Evolutionary conservation across 768 basidiomycete genomes (phyloP), one percentile per base, ranked within the genome.

Genomic region (Tricholoma hemisulphureum): DNA sequence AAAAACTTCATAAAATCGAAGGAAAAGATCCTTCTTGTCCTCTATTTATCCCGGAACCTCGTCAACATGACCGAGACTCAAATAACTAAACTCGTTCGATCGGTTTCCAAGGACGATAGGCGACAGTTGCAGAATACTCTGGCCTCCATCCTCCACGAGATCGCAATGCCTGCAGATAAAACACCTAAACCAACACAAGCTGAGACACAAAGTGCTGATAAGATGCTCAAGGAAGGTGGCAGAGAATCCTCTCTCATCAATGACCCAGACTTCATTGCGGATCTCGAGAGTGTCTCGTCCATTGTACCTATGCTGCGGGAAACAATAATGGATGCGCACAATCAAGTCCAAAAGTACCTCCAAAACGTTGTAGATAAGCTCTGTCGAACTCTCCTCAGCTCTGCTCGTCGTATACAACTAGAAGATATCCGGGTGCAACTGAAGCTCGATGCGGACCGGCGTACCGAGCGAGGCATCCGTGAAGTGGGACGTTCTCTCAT

Each of bases 1-100:
- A 69, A 18, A 48, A 43, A 8, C 64, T 65, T 55, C 61, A 51
- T 29, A 10, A 34, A 11, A 23, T 62, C 23, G 65, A 45, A 45
- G 43, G 43, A 45, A 45, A 45, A 45, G 21, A 45, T 45, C 20
- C 20, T 45, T 23, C 43, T 45, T 45, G 21, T 23, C 43, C 43
- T 45, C 21, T 45, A 45, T 45, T 13, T 45, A 45, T 45, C 43
- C 20, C 43, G 23, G 23, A 45, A 11, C 13, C 43, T 45, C 23
- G 4, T 45, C 43, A 45, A 45, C 43, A 45, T 45, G 23, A 45
- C 43, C 21, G 43, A 23, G 43, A 24, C 43, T 45, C 43, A 45
- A 45, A 23, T 18, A 24, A 45, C 21, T 24, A 45, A 45, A 11
- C 43, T 45, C 43, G 43, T 45, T 45, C 43, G 23, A 24, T 45